Evolutionary conservation across 2,329 filamentous ascomycete genomes (phyloP).

Genomic region (Amylocarpus encephaloides): DNA sequence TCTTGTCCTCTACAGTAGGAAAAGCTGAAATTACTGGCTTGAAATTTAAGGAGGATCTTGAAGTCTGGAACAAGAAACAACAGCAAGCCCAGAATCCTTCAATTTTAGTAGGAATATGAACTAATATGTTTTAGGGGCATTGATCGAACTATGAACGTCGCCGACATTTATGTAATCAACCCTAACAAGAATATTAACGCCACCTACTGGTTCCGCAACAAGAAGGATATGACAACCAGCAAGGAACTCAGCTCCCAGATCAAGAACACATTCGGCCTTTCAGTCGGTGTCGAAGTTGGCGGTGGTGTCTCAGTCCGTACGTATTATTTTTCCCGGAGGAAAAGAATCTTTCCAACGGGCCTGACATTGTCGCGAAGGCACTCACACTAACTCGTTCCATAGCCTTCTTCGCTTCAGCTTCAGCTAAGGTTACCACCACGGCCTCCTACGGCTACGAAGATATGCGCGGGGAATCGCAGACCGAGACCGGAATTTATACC

Average conservation of each 20-base stretch:
- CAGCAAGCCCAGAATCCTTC: neutral
- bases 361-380: no score
- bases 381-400: no score
- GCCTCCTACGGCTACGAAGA: neutral
- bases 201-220: neutral
- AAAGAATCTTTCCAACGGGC: no score
- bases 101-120: neutral
- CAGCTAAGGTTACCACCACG: neutral
- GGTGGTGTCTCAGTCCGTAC: neutral
- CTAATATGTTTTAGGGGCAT: neutral
- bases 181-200: neutral
- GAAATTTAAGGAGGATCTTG: slow-evolving; percentile 1
- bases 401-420: neutral
- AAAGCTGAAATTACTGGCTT: slow-evolving; percentile 1
- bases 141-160: neutral
- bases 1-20: neutral
- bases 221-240: neutral
- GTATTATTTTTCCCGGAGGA: no score
- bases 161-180: neutral
- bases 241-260: neutral
- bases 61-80: slow-evolving; percentile 1
- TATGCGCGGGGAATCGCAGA: neutral
- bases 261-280: neutral
- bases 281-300: neutral
- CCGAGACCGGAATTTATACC: neutral